These are phyloP conservation scores for Cordia subcordata DNA, from an alignment of 257 asterid genomes.

Conservation along the genomic window DNA sequence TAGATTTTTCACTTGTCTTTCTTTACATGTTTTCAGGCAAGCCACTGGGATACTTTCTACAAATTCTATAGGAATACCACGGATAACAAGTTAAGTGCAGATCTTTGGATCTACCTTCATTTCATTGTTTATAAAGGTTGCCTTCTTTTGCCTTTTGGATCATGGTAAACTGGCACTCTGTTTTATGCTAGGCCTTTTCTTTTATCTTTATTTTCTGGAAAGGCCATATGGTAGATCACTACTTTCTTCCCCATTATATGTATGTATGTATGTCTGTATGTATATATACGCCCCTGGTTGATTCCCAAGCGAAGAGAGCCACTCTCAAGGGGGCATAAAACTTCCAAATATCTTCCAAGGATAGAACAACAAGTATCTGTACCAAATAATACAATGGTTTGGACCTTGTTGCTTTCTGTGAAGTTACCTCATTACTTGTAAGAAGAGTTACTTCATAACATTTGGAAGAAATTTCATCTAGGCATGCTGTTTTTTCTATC, in stretches of 20 bases:
- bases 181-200: too few relatives aligned
- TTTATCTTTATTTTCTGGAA: too few relatives aligned
- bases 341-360: too few relatives aligned
- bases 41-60: constrained; percentile 93
- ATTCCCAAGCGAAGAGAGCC: too few relatives aligned
- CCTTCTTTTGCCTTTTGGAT: too few relatives aligned
- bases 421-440: too few relatives aligned
- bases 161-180: too few relatives aligned
- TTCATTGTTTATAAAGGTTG: constrained; percentile 1
- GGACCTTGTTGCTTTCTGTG: constrained; percentile 1
- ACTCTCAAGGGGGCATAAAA: too few relatives aligned
- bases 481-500: constrained; percentile 9
- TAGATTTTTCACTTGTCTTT: constrained; percentile 7
- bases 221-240: too few relatives aligned
- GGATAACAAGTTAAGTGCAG: constrained; percentile 60
- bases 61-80: constrained; percentile 89
- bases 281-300: too few relatives aligned
- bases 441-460: background rate
- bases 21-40: constrained; percentile 49
- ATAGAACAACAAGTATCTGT: too few relatives aligned
- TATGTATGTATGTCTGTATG: too few relatives aligned
- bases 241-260: background rate
- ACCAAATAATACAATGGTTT: constrained; percentile 3
- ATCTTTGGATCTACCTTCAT: constrained; percentile 12
- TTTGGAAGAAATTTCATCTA: constrained; percentile 6